These are phyloP conservation scores for Picea abies DNA, from an alignment of 83 land plant species.

Conservation along the genomic window DNA sequence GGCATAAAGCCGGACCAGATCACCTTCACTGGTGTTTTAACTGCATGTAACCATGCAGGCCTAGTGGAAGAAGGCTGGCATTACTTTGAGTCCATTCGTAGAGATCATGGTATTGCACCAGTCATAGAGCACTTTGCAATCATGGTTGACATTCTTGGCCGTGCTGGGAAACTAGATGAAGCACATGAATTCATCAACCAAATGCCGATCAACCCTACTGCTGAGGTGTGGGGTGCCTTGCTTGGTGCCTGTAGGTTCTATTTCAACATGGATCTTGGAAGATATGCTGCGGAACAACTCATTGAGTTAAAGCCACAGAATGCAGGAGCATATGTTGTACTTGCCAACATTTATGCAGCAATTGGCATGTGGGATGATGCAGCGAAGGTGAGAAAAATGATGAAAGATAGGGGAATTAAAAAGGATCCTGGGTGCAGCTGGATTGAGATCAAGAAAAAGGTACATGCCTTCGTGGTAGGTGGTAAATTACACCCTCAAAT, in stretches of 20 bases:
- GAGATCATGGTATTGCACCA: neutral
- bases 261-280: neutral
- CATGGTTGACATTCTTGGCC: constrained; percentile 9
- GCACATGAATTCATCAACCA: neutral
- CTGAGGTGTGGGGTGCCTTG: neutral
- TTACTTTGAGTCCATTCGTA: neutral
- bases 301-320: neutral
- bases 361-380: neutral
- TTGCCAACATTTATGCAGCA: neutral
- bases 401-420: constrained; percentile 8
- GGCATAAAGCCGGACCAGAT: constrained; percentile 20
- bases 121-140: neutral
- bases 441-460: constrained; percentile 7
- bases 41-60: constrained; percentile 1
- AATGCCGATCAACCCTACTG: constrained; percentile 5
- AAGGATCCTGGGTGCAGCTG: neutral
- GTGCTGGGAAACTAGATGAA: neutral
- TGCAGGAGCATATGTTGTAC: neutral
- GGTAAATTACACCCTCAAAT: neutral
- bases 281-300: neutral
- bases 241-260: neutral
- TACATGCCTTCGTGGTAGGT: neutral
- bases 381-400: constrained; percentile 2
- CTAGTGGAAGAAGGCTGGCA: neutral
- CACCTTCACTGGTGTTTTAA: constrained; percentile 26